Conservation (phyloP, 257 asterid genomes). For the Misopates orontium region DNA sequence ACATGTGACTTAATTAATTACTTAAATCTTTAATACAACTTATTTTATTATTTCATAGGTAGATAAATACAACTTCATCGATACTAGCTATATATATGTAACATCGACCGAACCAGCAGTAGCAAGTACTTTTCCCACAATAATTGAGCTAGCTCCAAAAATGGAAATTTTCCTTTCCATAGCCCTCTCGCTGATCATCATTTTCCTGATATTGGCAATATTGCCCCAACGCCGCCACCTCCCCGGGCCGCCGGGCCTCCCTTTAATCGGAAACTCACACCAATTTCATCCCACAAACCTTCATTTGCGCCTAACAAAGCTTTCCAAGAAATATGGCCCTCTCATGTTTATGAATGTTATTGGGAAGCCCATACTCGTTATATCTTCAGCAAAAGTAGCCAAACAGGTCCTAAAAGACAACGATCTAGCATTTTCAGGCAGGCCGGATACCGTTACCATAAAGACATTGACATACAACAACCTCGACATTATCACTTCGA, state of each 20-base stretch:
- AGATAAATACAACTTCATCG: too few species aligned
- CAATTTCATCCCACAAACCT: background rate
- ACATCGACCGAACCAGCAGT: too few species aligned
- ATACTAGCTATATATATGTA: too few species aligned
- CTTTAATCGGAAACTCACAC: background rate
- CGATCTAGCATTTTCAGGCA: background rate
- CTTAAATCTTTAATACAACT: too few species aligned
- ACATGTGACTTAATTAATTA: too few species aligned
- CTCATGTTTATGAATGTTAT: background rate
- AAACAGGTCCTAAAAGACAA: background rate
- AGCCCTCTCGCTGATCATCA: too few species aligned
- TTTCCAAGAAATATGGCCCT: background rate
- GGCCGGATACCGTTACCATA: background rate
- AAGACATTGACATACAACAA: background rate
- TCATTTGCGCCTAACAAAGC: background rate
- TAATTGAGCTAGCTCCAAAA: too few species aligned
- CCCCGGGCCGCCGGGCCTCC: background rate
- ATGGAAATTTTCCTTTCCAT: too few species aligned
- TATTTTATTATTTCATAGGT: too few species aligned
- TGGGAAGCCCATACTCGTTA: background rate
- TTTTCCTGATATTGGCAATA: too few species aligned
- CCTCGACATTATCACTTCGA: background rate
- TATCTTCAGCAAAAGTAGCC: background rate
- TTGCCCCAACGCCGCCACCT: too few species aligned
- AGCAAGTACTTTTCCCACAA: too few species aligned